phyloP scores from a whole-genome alignment of 2,329 filamentous ascomycete genomes.

The Ilyonectria destructans region DNA sequence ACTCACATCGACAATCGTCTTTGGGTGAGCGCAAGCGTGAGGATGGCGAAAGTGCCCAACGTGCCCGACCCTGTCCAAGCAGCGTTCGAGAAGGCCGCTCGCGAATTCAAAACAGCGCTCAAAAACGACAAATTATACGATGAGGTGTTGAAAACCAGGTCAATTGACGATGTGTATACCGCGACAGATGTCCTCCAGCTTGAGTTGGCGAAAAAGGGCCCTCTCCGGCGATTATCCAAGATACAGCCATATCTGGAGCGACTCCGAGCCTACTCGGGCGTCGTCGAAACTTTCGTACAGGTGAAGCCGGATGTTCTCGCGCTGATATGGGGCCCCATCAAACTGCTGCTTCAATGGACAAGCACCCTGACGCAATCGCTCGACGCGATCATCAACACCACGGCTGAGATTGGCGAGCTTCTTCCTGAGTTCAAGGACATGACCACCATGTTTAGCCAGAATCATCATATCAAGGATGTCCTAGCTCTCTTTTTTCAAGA shows the following conservation, averaged over 20 bases:
- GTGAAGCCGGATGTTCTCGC: constrained; percentile 13
- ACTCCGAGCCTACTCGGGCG: background rate
- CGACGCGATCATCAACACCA: background rate
- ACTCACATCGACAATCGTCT: background rate
- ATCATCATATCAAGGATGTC: background rate
- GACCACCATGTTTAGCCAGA: background rate
- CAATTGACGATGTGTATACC: background rate
- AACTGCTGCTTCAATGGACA: constrained; percentile 17
- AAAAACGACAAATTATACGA: background rate
- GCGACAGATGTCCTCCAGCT: background rate
- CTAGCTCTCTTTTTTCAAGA: constrained; percentile 29
- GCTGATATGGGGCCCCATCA: constrained; percentile 23
- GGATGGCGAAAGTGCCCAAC: background rate
- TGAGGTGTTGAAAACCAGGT: background rate
- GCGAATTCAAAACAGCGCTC: background rate
- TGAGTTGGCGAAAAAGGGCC: background rate
- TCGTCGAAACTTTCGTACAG: constrained; percentile 12
- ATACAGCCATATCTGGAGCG: background rate
- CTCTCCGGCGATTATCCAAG: background rate
- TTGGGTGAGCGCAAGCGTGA: background rate
- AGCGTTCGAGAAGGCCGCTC: background rate
- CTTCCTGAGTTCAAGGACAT: background rate
- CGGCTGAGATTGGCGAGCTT: background rate
- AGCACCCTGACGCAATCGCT: background rate
- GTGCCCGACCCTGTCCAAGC: background rate